Conservation (phyloP, 495 filamentous ascomycete genomes). For the Delitschia confertaspora region DNA sequence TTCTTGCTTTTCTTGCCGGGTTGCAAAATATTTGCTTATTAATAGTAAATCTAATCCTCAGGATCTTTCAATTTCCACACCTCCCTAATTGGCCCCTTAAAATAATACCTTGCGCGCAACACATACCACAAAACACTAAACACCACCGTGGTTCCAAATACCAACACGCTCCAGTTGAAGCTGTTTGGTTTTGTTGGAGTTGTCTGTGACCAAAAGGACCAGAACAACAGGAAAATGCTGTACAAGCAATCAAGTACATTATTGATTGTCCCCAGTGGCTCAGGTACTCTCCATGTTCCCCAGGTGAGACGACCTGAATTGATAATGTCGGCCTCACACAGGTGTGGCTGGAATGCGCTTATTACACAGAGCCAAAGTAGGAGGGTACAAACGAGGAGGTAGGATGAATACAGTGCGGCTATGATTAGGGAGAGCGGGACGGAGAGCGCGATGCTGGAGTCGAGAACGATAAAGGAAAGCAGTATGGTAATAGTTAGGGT, state of each 20-base stretch:
- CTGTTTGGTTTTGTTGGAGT: neutral
- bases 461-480: conserved; percentile 11
- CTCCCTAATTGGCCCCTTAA: conserved; percentile 5
- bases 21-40: too few species aligned
- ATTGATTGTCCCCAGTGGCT: conserved; percentile 5
- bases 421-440: conserved; percentile 1
- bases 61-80: too few species aligned
- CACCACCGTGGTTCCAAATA: neutral
- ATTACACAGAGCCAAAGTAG: conserved; percentile 11
- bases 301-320: neutral
- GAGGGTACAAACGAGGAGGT: conserved; percentile 3
- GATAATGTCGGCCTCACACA: neutral
- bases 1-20: too few species aligned
- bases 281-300: conserved; percentile 18
- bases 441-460: conserved; percentile 6
- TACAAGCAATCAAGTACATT: conserved; percentile 13
- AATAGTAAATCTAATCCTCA: too few species aligned
- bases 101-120: conserved; percentile 1
- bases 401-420: conserved; percentile 6
- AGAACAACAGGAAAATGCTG: conserved; percentile 8
- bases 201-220: conserved; percentile 7
- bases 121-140: conserved; percentile 6
- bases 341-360: neutral
- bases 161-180: neutral
- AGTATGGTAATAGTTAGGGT: conserved; percentile 1